Conservation (phyloP, 139 green algal genomes). For the Pleodorina starrii region DNA sequence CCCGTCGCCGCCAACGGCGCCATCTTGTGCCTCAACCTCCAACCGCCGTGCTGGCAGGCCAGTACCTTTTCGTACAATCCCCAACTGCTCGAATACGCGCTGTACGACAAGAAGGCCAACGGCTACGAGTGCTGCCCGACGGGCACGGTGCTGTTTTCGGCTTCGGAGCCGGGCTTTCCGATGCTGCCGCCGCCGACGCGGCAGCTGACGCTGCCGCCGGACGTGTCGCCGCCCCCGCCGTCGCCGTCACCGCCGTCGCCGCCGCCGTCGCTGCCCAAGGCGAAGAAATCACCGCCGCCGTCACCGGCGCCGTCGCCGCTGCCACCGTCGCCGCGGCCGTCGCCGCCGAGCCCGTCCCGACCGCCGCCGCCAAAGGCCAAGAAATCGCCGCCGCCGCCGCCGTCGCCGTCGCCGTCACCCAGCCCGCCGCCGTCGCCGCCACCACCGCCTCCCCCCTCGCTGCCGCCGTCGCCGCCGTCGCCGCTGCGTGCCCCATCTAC, state of each 20-base stretch:
- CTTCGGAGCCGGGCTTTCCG: constrained; percentile 1
- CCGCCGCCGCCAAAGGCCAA: neutral
- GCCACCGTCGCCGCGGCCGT: neutral
- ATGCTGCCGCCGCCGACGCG: neutral
- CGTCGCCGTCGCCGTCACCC: neutral
- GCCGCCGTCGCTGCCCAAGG: neutral
- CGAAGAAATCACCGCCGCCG: no score
- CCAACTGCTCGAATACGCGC: neutral
- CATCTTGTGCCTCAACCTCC: constrained; percentile 40
- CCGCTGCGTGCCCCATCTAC: neutral
- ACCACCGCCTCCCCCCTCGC: neutral
- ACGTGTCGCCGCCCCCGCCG: neutral
- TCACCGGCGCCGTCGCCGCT: neutral
- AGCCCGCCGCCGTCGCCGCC: neutral
- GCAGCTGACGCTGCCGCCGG: neutral
- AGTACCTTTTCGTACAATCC: neutral
- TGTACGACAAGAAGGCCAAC: constrained; percentile 45
- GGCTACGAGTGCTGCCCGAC: constrained; percentile 44
- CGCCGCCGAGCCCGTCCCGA: neutral
- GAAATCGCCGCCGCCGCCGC: neutral
- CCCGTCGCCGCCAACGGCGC: neutral
- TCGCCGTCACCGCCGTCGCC: neutral
- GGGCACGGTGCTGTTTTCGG: neutral
- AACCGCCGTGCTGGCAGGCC: constrained; percentile 18
- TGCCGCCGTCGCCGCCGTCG: neutral